Percentiles rank a stretch among this genome's conserved stretches.
Evolutionary conservation across 192 early-diverging fungal species (phyloP).

Genomic region (Chytriomyces confervae): DNA sequence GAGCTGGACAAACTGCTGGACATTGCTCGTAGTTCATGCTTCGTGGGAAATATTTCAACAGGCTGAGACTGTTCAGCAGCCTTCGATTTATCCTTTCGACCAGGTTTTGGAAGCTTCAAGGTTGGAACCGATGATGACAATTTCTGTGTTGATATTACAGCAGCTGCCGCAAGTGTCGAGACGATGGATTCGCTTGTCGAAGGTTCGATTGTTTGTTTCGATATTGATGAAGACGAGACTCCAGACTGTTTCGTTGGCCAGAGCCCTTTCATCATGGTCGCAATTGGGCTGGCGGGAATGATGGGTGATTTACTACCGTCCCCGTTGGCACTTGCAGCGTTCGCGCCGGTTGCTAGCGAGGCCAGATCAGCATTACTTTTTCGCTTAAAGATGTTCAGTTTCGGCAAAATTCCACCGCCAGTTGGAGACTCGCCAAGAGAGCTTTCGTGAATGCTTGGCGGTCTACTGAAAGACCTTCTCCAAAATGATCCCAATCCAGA

Average conservation of each 20-base stretch:
- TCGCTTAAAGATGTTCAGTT: not conserved
- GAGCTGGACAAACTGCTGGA: too few relatives aligned
- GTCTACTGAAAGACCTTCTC: not conserved
- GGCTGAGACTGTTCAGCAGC: not conserved
- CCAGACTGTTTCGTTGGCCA: not conserved
- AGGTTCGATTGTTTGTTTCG: not conserved
- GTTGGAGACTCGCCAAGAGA: not conserved
- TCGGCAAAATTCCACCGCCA: not conserved
- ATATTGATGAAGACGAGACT: not conserved
- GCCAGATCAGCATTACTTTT: not conserved
- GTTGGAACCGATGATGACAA: not conserved
- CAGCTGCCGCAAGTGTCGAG: too few relatives aligned
- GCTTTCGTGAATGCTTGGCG: not conserved
- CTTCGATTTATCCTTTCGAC: not conserved
- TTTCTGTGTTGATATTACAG: too few relatives aligned
- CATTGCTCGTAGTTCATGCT: too few relatives aligned
- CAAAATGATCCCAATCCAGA: slow-evolving; percentile 2
- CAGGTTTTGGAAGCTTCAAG: not conserved
- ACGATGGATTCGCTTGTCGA: not conserved
- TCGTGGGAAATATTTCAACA: too few relatives aligned
- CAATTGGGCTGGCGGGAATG: not conserved
- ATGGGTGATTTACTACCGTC: not conserved
- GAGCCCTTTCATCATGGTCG: not conserved
- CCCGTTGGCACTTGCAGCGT: not conserved
- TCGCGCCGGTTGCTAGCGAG: not conserved